Conservation (phyloP, 176 grass and related monocot species). For the Carex myosuroides region DNA sequence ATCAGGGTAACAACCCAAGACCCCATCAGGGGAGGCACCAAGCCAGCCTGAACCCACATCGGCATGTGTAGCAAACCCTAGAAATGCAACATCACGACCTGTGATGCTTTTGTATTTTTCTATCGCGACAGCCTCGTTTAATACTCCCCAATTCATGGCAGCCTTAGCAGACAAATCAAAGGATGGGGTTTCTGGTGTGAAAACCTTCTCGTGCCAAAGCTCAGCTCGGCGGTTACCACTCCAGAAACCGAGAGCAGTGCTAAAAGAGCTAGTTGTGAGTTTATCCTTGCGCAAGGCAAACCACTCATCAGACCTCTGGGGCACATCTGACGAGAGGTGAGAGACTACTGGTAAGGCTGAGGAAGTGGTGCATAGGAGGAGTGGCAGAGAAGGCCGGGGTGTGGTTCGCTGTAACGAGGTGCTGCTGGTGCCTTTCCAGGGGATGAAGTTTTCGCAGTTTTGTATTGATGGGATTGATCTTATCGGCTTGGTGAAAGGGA, state of each 20-base stretch:
- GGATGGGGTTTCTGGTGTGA: constrained; percentile 39
- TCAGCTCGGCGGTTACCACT: constrained; percentile 56
- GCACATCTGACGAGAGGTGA: constrained; percentile 48
- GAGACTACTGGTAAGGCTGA: constrained; percentile 43
- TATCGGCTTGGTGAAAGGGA: constrained; percentile 11
- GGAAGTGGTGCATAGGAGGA: constrained; percentile 22
- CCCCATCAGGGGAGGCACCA: constrained; percentile 86
- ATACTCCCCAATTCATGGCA: constrained; percentile 89
- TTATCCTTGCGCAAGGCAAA: constrained; percentile 93
- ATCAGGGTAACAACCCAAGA: constrained; percentile 61
- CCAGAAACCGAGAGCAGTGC: constrained; percentile 92
- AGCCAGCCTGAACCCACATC: constrained; percentile 78
- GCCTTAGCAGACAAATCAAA: constrained; percentile 46
- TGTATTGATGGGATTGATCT: constrained; percentile 40
- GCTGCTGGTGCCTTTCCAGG: constrained; percentile 49
- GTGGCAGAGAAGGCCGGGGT: constrained; percentile 29
- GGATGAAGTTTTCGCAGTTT: constrained; percentile 68
- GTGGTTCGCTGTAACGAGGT: constrained; percentile 37
- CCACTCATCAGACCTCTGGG: constrained; percentile 93
- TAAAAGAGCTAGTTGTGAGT: constrained; percentile 97
- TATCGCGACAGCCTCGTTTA: constrained; percentile 63
- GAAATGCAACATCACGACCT: constrained; percentile 44
- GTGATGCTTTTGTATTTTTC: constrained; percentile 83
- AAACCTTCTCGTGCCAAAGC: constrained; percentile 92
- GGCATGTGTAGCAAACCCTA: constrained; percentile 72